Evolutionary conservation across 345 rosid species (phyloP), one percentile per base, ranked within the genome.

Genomic region (Moricandia moricandioides): DNA sequence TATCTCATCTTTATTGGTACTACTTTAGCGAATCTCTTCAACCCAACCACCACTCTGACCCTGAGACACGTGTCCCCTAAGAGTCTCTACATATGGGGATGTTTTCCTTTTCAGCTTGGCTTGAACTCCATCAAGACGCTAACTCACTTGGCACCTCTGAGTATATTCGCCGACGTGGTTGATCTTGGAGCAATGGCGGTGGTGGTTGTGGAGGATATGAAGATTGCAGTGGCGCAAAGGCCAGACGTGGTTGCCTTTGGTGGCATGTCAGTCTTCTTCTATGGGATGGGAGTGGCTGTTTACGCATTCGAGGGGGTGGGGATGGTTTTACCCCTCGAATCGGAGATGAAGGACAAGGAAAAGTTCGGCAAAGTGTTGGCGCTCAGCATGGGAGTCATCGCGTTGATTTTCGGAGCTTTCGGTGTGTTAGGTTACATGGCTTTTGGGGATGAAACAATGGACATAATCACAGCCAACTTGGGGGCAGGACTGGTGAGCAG

Each of bases 91-190:
- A 79, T 91, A 59, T 89, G 93, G 93, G 88, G 84, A 8, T 88
- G 88, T 49, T 84, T 93, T n/a, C 98, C 93, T 0, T 89, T 93
- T 71, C 97, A 93, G 31, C 75, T 93, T 29, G 97, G 93, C 4
- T 68, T 91, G 51, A 93, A 83, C 81, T 91, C 96, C 1, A 78
- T 93, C 33, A 74, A 85, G 47, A 85, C 89, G 5, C 78, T 93
- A 51, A 89, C 98, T 69, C 89, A 89, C 71, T 68, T 89, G 78
- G 98, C 98, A 0, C 98, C 97, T 45, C 45, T 91, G 75, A 93
- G 98, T 65, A 91, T 93, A 24, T 91, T 93, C 58, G 96, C 98
- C 12, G 97, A 93, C 73, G 74, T 89, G 58, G 90, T 91, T 65
- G 97, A 91, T 83, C 73, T 91, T 1, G 92, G 86, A 17, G 89